Base-by-base conservation (phyloP, 2,329 filamentous ascomycete species). In the Colletotrichum navitas region DNA sequence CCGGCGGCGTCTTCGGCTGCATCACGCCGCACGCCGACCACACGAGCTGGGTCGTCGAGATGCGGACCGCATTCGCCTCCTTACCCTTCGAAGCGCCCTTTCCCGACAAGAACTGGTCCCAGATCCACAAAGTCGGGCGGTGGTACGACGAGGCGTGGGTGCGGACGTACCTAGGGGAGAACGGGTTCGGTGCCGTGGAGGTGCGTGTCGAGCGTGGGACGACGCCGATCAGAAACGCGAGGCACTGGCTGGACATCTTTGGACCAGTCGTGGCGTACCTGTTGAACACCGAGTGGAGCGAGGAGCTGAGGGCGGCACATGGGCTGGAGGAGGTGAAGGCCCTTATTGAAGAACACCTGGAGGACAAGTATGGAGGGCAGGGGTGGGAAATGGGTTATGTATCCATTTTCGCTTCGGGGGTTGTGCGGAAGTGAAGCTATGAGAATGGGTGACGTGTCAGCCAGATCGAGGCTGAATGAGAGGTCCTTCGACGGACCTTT, bases 81-180 rank as follows among this genome's bases (percentile, higher is more conserved):
- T 63, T 54, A 2, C 47, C 52, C 1, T 65, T 65, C 39, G 24
- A 47, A 0, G 51, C 63, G 24, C 18, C 43, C 16, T 26, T 65
- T 16, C 16, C 55, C 32, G 63, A 58, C 11, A 65, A 36, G 45
- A 36, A 63, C 3, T 8, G 47, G 45, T 32, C 47, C 24, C 51
- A 58, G 51, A 26, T 65, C 11, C 45, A 51, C 32, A 34, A 41
- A 3, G 24, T 63, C 16, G 60, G 60, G 24, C 14, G 34, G 21
- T 63, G 60, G 47, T 52, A 63, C 8, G 60, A 63, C 7, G 60
- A 63, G 24, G 21, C 41, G 41, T 63, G 60, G 60, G 60, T 63
- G 2, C 26, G 21, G 34, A 5, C n/a, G 2, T 41, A 43, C 26
- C n/a, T 52, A 5, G 21, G n/a, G 45, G 32, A 32, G 34, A 54